phyloP scores from a whole-genome alignment of 140 eudicot species.

The Artemisia princeps region DNA sequence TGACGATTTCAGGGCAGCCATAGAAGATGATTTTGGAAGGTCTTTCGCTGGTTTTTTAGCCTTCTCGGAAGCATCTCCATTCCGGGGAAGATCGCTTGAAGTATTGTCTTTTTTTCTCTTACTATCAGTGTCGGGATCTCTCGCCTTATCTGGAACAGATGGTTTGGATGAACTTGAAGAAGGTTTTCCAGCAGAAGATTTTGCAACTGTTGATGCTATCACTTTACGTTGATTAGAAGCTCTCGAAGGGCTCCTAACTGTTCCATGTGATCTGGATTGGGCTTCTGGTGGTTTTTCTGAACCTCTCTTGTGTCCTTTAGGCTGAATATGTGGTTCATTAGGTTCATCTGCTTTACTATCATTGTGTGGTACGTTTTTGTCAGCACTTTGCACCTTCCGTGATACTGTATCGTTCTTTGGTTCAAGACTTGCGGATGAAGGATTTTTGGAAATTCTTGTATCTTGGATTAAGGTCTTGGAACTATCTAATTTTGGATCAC shows the following conservation, averaged over 20 bases:
- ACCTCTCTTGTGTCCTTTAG: conserved; percentile 28
- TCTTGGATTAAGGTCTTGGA: conserved; percentile 24
- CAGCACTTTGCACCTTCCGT: conserved; percentile 29
- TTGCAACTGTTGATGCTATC: conserved; percentile 16
- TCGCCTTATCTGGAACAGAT: conserved; percentile 36
- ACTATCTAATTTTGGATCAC: conserved; percentile 34
- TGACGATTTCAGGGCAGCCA: conserved; percentile 42
- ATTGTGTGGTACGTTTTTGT: conserved; percentile 26
- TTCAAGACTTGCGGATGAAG: conserved; percentile 24
- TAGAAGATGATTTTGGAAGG: conserved; percentile 37
- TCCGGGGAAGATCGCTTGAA: conserved; percentile 24
- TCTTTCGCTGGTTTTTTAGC: conserved; percentile 46
- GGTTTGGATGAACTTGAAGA: conserved; percentile 51
- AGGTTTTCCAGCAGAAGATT: conserved; percentile 43
- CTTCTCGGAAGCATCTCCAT: conserved; percentile 45
- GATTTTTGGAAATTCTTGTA: conserved; percentile 25
- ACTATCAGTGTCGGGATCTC: conserved; percentile 24
- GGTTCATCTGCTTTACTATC: conserved; percentile 32
- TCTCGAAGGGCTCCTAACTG: conserved; percentile 26
- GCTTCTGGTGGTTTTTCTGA: conserved; percentile 34
- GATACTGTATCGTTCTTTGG: conserved; percentile 27
- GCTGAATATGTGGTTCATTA: conserved; percentile 28
- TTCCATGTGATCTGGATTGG: conserved; percentile 27
- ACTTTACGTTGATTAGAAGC: conserved; percentile 49
- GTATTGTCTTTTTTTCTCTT: conserved; percentile 38